Conservation (phyloP, 192 early-diverging fungal genomes). For the Coemansia sp. region DNA sequence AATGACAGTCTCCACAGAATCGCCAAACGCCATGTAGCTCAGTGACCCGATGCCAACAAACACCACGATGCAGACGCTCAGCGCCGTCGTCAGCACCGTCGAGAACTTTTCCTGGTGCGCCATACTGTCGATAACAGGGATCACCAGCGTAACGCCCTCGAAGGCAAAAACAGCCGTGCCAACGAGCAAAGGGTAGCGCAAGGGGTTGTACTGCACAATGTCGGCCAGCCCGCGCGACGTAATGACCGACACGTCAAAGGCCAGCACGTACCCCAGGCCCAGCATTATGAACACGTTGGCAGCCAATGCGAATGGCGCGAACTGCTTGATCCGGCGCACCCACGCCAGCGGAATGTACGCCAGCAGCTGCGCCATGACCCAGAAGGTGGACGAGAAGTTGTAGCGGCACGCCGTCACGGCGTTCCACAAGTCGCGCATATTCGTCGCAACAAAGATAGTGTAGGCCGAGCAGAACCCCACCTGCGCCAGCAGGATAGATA, state of each 20-base stretch:
- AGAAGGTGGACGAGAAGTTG: constrained; percentile 69
- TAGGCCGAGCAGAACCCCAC: constrained; percentile 90
- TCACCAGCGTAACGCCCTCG: constrained; percentile 85
- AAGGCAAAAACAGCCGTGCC: constrained; percentile 94
- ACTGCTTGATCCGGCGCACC: constrained; percentile 90
- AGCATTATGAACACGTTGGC: constrained; percentile 93
- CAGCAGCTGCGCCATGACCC: constrained; percentile 75
- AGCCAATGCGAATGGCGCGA: constrained; percentile 84
- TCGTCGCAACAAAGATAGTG: constrained; percentile 87
- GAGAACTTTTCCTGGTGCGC: constrained; percentile 84
- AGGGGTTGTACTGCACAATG: constrained; percentile 75
- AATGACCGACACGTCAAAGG: constrained; percentile 64
- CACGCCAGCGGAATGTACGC: constrained; percentile 83
- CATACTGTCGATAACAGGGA: constrained; percentile 80
- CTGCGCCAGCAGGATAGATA: constrained; percentile 72
- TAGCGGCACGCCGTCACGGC: constrained; percentile 67
- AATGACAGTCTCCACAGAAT: constrained; percentile 83
- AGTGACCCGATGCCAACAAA: constrained; percentile 81
- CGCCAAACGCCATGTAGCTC: constrained; percentile 87
- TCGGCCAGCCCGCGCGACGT: constrained; percentile 53
- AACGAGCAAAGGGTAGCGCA: constrained; percentile 84
- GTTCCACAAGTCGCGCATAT: constrained; percentile 69
- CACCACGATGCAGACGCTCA: constrained; percentile 76
- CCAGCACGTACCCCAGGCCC: constrained; percentile 85
- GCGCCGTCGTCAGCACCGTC: constrained; percentile 71